These are phyloP conservation scores for Lindgomyces ingoldianus DNA, from an alignment of 495 filamentous ascomycete species.

Conservation along the genomic window DNA sequence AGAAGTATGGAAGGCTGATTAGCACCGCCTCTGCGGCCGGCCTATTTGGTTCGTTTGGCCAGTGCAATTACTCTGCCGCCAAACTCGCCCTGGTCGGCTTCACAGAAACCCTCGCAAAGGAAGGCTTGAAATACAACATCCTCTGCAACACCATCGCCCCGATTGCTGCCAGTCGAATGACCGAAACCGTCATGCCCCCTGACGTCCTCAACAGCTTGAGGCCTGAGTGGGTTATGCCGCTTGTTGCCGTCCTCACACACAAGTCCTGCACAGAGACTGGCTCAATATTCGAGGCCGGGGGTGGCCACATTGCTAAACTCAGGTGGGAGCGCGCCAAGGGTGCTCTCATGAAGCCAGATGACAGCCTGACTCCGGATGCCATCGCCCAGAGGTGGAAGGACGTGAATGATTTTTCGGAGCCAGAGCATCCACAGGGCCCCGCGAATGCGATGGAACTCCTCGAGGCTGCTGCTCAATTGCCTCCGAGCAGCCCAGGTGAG, in stretches of 20 bases:
- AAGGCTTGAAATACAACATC: slow-evolving; percentile 98
- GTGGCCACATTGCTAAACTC: slow-evolving; percentile 89
- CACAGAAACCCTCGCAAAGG: slow-evolving; percentile 96
- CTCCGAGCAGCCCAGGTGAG: slow-evolving; percentile 66
- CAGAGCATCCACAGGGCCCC: slow-evolving; percentile 80
- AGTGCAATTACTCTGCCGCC: slow-evolving; percentile 95
- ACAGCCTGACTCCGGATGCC: slow-evolving; percentile 82
- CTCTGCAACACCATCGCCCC: slow-evolving; percentile 94
- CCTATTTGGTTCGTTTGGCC: slow-evolving; percentile 93
- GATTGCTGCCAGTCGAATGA: slow-evolving; percentile 96
- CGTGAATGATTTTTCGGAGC: slow-evolving; percentile 82
- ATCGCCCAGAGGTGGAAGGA: slow-evolving; percentile 86
- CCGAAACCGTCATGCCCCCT: slow-evolving; percentile 94
- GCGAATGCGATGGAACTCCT: slow-evolving; percentile 87
- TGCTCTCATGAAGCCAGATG: slow-evolving; percentile 85
- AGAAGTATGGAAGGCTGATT: slow-evolving; percentile 95
- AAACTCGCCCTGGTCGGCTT: slow-evolving; percentile 97
- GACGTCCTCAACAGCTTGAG: slow-evolving; percentile 86
- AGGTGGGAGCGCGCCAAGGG: slow-evolving; percentile 95
- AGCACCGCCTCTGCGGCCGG: slow-evolving; percentile 95
- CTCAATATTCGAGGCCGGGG: slow-evolving; percentile 89
- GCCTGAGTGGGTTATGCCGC: slow-evolving; percentile 94
- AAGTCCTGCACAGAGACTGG: slow-evolving; percentile 88
- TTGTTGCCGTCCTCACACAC: slow-evolving; percentile 88
- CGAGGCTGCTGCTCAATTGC: slow-evolving; percentile 79